A percentile compares a stretch with the other conserved stretches of the same genome.
These are phyloP conservation scores for Exophiala dermatitidis DNA, from an alignment of 2,329 filamentous ascomycete genomes.

Conservation along the genomic window DNA sequence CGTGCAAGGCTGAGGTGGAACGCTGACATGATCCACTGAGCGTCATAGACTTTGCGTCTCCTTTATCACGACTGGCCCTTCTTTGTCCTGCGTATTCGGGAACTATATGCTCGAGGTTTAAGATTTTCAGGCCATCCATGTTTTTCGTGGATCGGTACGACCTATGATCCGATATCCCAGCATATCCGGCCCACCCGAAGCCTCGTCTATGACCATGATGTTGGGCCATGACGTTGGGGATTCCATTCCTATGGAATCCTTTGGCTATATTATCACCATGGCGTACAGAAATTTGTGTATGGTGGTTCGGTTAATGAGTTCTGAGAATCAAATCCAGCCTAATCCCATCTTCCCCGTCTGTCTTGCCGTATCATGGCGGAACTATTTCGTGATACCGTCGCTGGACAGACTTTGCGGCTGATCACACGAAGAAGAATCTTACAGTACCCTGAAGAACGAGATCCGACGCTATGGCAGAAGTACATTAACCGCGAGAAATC, in stretches of 20 bases:
- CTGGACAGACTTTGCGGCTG: constrained; percentile 38
- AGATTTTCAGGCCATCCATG: not conserved
- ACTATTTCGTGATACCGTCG: constrained; percentile 40
- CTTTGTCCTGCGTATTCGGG: no score
- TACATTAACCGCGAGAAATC: constrained; percentile 47
- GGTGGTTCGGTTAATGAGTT: not conserved
- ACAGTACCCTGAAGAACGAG: constrained; percentile 42
- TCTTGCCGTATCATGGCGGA: constrained; percentile 29
- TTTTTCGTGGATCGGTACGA: not conserved
- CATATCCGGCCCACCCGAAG: not conserved
- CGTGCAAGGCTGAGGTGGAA: constrained; percentile 6
- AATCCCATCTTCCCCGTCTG: not conserved
- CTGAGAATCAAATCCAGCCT: not conserved
- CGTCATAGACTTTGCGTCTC: constrained; percentile 4
- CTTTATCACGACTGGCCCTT: not conserved
- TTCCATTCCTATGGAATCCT: not conserved
- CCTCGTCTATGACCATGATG: not conserved
- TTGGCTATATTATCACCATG: not conserved
- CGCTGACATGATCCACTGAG: constrained; percentile 2
- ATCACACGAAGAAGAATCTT: constrained; percentile 35
- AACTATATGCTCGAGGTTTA: not conserved
- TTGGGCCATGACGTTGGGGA: not conserved
- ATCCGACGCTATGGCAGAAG: constrained; percentile 42
- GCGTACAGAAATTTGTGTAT: not conserved
- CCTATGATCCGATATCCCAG: not conserved